Evolutionary conservation across 345 rosid species (phyloP).

Genomic region (Eutrema yunnanense): DNA sequence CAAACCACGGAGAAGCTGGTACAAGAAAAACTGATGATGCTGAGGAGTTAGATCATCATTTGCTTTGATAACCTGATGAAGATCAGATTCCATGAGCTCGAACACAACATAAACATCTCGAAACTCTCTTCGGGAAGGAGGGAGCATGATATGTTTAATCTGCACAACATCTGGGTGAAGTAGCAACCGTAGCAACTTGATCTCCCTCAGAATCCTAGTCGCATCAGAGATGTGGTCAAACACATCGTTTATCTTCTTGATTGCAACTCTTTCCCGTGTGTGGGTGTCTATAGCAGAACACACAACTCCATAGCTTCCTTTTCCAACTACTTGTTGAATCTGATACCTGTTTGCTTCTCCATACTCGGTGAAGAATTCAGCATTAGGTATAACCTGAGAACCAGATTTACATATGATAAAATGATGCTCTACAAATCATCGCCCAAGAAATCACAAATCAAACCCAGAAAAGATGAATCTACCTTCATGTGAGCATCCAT

Average conservation of each 20-base stretch:
- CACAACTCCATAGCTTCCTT: constrained; percentile 97
- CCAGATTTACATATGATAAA: not conserved
- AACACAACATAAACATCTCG: constrained; percentile 87
- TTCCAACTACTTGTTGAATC: constrained; percentile 87
- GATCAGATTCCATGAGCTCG: constrained; percentile 97
- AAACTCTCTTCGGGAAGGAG: constrained; percentile 90
- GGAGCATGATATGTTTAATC: constrained; percentile 95
- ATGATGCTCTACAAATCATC: not conserved
- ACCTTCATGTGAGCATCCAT: constrained; percentile 84
- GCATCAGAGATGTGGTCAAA: constrained; percentile 97
- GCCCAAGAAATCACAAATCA: not conserved
- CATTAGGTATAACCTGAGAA: constrained; percentile 47
- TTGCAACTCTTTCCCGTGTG: constrained; percentile 85
- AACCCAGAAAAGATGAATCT: not conserved
- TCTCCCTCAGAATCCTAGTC: constrained; percentile 86
- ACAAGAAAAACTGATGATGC: constrained; percentile 87
- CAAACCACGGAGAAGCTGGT: constrained; percentile 94
- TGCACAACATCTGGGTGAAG: constrained; percentile 89
- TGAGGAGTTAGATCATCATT: constrained; percentile 88
- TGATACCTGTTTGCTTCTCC: constrained; percentile 89
- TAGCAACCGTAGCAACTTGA: constrained; percentile 86
- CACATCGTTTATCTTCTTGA: constrained; percentile 90
- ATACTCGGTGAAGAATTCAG: constrained; percentile 92
- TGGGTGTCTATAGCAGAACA: constrained; percentile 81
- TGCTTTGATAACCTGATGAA: constrained; percentile 92